Evolutionary conservation across 163 green algal species (phyloP), one percentile per base, ranked within the genome.

Genomic region (Trebouxiophyceae sp.): DNA sequence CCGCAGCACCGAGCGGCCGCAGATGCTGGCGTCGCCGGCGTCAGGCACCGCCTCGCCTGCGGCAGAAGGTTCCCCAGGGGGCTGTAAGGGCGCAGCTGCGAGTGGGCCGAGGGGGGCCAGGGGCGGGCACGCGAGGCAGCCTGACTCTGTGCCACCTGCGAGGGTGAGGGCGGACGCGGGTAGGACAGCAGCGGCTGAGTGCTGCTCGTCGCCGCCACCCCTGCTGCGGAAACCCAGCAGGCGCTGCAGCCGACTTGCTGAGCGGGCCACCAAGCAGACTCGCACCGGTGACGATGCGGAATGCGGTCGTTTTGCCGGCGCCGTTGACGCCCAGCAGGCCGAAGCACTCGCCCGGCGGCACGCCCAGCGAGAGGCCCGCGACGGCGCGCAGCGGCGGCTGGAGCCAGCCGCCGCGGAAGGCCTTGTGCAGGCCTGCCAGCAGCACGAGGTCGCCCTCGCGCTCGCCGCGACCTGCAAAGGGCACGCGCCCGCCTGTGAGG

Each of bases 241-340:
- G 44, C n/a, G n/a, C n/a, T n/a, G n/a, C n/a, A n/a, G n/a, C n/a
- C n/a, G n/a, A n/a, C n/a, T n/a, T n/a, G n/a, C n/a, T n/a, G n/a
- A n/a, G n/a, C n/a, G n/a, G n/a, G n/a, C n/a, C n/a, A n/a, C n/a
- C n/a, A n/a, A n/a, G n/a, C n/a, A n/a, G n/a, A n/a, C n/a, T n/a
- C n/a, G n/a, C 5, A 77, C 76, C 76, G 30, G 90, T 96, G 0
- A 97, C 61, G 47, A 95, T 83, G 5, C 70, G 72, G 74, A 97
- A 94, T 5, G 86, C 91, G 30, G 89, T 96, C 24, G 89, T 96
- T 78, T 97, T 97, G 68, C 91, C 91, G 30, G 90, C 79, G 31
- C 84, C 87, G 58, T 93, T 93, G 5, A 89, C 73, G 5, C 84
- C 84, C 33, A 91, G 75, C 58, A 91, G 72, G 6, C 84, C 85